Conservation (phyloP, 2,329 filamentous ascomycete genomes). For the Alternaria infectoria region DNA sequence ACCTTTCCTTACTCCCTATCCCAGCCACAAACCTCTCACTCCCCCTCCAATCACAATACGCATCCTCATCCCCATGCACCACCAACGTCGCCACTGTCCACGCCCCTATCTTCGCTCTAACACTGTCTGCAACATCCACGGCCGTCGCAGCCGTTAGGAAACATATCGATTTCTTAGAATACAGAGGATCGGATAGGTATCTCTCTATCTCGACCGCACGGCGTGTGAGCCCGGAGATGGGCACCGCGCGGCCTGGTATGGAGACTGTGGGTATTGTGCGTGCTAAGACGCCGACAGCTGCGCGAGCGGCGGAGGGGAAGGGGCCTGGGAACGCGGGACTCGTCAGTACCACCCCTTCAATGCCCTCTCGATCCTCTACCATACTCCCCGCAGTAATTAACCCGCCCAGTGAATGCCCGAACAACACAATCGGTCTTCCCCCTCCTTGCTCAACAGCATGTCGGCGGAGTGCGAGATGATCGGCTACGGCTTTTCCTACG, state of each 20-base stretch:
- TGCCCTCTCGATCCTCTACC: neutral
- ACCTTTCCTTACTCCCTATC: conserved; percentile 1
- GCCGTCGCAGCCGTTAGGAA: conserved; percentile 10
- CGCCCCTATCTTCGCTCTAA: neutral
- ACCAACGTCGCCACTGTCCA: conserved; percentile 11
- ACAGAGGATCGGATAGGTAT: neutral
- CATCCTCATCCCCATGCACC: conserved; percentile 8
- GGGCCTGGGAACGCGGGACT: neutral
- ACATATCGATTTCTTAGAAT: conserved; percentile 1
- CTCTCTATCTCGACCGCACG: neutral
- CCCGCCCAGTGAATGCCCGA: neutral
- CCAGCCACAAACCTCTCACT: conserved; percentile 4
- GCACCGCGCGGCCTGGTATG: neutral
- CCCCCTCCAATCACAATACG: conserved; percentile 11
- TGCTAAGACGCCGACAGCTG: neutral
- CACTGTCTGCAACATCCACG: conserved; percentile 1
- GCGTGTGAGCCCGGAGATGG: neutral
- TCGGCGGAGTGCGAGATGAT: neutral
- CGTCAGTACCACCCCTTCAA: neutral
- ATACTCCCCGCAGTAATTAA: neutral
- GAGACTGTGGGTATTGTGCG: neutral
- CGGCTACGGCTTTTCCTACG: neutral
- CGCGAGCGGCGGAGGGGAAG: neutral
- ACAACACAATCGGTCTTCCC: neutral
- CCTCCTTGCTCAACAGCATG: neutral